phyloP scores from a whole-genome alignment of 495 filamentous ascomycete genomes.

The Beverwykella pulmonaria region DNA sequence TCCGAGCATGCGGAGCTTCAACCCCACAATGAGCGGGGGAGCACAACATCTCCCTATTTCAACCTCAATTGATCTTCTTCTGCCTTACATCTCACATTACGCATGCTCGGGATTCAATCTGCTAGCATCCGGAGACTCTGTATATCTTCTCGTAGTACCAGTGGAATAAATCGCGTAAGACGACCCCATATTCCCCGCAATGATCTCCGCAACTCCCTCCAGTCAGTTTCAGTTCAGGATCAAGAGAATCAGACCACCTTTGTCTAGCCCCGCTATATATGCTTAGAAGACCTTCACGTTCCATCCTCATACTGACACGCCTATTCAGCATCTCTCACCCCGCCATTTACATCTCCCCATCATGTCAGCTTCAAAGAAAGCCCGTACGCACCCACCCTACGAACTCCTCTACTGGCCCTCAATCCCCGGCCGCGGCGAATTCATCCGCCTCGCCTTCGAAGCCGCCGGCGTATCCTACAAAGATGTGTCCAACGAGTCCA shows the following conservation, averaged over 20 bases:
- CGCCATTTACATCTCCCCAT: background rate
- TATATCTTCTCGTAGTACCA: background rate
- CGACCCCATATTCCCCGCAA: too few relatives aligned
- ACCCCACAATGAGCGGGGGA: background rate
- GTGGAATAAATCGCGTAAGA: background rate
- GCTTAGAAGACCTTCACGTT: too few relatives aligned
- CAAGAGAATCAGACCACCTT: too few relatives aligned
- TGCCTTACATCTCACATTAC: background rate
- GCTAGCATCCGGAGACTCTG: background rate
- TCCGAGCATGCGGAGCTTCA: too few relatives aligned
- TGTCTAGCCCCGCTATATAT: too few relatives aligned
- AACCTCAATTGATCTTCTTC: background rate
- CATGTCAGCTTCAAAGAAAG: conserved; percentile 27
- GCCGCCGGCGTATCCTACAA: conserved; percentile 61
- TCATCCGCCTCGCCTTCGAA: conserved; percentile 66
- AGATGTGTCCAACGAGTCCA: conserved; percentile 53
- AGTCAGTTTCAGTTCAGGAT: too few relatives aligned
- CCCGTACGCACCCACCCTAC: conserved; percentile 43
- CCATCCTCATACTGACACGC: too few relatives aligned
- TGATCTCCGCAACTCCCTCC: too few relatives aligned
- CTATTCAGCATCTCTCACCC: too few relatives aligned
- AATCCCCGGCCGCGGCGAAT: conserved; percentile 67
- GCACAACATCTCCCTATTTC: background rate
- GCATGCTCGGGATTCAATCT: background rate
- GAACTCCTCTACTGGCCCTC: conserved; percentile 66